A percentile compares a stretch with the other conserved stretches of the same genome.
phyloP scores from a whole-genome alignment of 257 asterid genomes.

The Gentiana straminea region DNA sequence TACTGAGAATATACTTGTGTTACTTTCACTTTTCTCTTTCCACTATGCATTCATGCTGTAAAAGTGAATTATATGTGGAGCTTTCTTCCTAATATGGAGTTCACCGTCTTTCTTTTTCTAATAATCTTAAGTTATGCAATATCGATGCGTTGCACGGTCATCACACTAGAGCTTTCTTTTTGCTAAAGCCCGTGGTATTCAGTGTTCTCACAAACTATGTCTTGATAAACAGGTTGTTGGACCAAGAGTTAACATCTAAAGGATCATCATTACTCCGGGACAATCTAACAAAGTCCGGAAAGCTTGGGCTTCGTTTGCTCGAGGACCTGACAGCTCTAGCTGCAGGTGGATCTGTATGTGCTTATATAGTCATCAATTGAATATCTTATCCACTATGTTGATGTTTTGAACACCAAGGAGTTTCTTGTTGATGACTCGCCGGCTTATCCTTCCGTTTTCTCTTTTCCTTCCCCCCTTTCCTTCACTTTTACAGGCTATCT shows the following conservation, averaged over 20 bases:
- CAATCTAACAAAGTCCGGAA: slow-evolving; percentile 57
- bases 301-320: slow-evolving; percentile 88
- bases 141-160: too few species aligned
- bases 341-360: slow-evolving; percentile 99
- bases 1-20: too few species aligned
- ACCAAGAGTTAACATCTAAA: slow-evolving; percentile 59
- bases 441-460: too few species aligned
- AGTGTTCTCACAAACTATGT: slow-evolving; percentile 1
- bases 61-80: too few species aligned
- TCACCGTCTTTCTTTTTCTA: too few species aligned
- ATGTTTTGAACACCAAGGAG: too few species aligned
- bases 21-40: too few species aligned
- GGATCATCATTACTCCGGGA: slow-evolving; percentile 51
- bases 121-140: too few species aligned
- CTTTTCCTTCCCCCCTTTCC: slow-evolving; percentile 3
- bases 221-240: slow-evolving; percentile 59
- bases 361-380: slow-evolving; percentile 26
- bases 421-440: too few species aligned
- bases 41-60: too few species aligned
- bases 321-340: slow-evolving; percentile 99
- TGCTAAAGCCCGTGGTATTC: background rate
- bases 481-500: slow-evolving; percentile 60
- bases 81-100: too few species aligned
- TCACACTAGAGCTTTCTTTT: background rate
- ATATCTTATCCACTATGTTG: too few species aligned